Percentiles rank a stretch among this genome's conserved stretches.
phyloP scores from a whole-genome alignment of 768 basidiomycete species.

The Leccinellum albellum region DNA sequence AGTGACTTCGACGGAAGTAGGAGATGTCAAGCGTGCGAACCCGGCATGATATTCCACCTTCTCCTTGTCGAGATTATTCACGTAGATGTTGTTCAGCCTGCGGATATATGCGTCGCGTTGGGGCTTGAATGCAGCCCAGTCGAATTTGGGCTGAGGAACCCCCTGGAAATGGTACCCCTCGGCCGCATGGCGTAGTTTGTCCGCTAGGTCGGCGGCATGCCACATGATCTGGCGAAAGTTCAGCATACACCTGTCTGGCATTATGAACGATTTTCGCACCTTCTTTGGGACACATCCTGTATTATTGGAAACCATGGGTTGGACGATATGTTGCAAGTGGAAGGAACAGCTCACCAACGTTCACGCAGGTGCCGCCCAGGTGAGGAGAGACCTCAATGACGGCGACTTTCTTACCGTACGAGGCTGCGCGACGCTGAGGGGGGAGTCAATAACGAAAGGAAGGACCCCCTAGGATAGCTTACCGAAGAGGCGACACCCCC shows the following conservation, averaged over 20 bases:
- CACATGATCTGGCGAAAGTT: conserved; percentile 79
- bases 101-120: conserved; percentile 95
- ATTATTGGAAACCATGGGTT: conserved; percentile 9
- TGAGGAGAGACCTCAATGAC: conserved; percentile 72
- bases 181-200: conserved; percentile 74
- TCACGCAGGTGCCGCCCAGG: conserved; percentile 95
- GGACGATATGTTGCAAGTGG: not conserved
- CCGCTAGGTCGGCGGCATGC: conserved; percentile 88
- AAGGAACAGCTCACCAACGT: conserved; percentile 68
- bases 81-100: conserved; percentile 87
- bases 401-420: conserved; percentile 91
- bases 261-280: conserved; percentile 34
- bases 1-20: conserved; percentile 70
- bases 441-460: not conserved
- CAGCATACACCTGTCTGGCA: not conserved
- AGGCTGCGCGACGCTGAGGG: conserved; percentile 81
- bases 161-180: conserved; percentile 72
- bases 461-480: conserved; percentile 26
- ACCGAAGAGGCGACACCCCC: conserved; percentile 89
- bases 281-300: conserved; percentile 97
- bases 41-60: conserved; percentile 85
- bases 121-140: conserved; percentile 89
- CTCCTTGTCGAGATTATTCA: conserved; percentile 82
- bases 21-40: conserved; percentile 65
- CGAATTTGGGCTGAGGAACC: conserved; percentile 57